Conservation (phyloP, 164 flowering plant species). For the Vitis cinerea region DNA sequence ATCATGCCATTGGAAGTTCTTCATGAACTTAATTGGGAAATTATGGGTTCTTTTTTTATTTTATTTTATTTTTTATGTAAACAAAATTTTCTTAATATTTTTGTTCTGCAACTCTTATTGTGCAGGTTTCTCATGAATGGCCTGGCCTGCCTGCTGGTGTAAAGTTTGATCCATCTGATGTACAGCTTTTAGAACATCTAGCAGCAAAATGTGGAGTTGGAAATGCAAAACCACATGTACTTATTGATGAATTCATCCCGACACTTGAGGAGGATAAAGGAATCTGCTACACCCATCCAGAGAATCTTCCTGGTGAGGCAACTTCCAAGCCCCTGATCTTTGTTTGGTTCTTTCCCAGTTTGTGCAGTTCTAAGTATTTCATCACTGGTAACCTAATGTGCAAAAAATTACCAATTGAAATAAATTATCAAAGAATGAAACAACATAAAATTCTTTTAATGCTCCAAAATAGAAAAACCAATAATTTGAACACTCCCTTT, state of each 20-base stretch:
- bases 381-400: too few species aligned
- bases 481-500: too few species aligned
- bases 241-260: conserved; percentile 88
- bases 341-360: too few species aligned
- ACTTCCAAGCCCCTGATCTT: too few species aligned
- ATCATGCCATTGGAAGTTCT: too few species aligned
- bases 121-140: conserved; percentile 75
- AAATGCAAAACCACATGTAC: conserved; percentile 50
- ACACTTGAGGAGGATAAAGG: conserved; percentile 70
- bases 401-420: too few species aligned
- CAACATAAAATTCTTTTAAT: background rate
- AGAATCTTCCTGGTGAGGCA: conserved; percentile 84
- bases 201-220: conserved; percentile 73
- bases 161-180: conserved; percentile 92
- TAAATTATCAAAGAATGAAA: background rate
- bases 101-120: conserved; percentile 6
- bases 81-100: too few species aligned
- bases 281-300: conserved; percentile 87
- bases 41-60: too few species aligned
- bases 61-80: too few species aligned
- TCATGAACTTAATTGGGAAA: too few species aligned
- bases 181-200: conserved; percentile 71
- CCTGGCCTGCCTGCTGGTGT: conserved; percentile 93
- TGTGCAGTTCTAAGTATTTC: too few species aligned
- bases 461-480: background rate